A percentile compares a stretch with the other conserved stretches of the same genome.
These are phyloP conservation scores for Pestalotiopsis sp. DNA, from an alignment of 2,329 filamentous ascomycete species.

Conservation along the genomic window DNA sequence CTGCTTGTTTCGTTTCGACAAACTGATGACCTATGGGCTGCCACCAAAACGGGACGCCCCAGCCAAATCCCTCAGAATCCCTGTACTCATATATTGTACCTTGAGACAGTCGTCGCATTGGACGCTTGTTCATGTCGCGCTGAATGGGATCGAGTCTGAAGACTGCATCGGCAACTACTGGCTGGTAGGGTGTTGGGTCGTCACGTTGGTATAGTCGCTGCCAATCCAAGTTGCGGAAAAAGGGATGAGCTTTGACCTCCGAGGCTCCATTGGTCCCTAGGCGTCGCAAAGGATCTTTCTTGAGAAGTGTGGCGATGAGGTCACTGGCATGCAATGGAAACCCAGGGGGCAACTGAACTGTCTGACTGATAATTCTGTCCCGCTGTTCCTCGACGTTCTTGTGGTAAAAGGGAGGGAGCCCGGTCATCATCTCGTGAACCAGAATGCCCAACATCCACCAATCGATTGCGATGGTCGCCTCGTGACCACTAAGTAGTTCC, in stretches of 20 bases:
- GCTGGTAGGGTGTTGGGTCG: neutral
- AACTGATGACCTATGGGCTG: neutral
- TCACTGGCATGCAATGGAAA: neutral
- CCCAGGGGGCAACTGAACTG: slow-evolving; percentile 78
- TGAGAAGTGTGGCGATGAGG: neutral
- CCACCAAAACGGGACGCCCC: neutral
- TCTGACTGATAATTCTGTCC: slow-evolving; percentile 95
- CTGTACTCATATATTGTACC: neutral
- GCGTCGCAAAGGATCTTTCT: neutral
- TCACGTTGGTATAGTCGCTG: neutral
- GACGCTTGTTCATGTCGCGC: neutral
- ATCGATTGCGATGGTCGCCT: slow-evolving; percentile 98
- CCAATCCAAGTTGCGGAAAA: slow-evolving; percentile 7
- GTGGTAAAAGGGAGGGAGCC: slow-evolving; percentile 95
- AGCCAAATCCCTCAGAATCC: neutral
- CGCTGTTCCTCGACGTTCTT: slow-evolving; percentile 99
- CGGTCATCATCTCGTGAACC: slow-evolving; percentile 98
- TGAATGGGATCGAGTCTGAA: neutral
- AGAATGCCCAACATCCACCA: slow-evolving; percentile 99
- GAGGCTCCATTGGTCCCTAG: slow-evolving; percentile 7
- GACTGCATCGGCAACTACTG: neutral
- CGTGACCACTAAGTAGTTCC: slow-evolving; percentile 87
- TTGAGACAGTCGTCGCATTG: neutral
- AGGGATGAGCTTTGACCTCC: slow-evolving; percentile 4
- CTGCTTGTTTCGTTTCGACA: neutral